Evolutionary conservation across 169 alveolate genomes (phyloP).

Genomic region (Fabrea salina): DNA sequence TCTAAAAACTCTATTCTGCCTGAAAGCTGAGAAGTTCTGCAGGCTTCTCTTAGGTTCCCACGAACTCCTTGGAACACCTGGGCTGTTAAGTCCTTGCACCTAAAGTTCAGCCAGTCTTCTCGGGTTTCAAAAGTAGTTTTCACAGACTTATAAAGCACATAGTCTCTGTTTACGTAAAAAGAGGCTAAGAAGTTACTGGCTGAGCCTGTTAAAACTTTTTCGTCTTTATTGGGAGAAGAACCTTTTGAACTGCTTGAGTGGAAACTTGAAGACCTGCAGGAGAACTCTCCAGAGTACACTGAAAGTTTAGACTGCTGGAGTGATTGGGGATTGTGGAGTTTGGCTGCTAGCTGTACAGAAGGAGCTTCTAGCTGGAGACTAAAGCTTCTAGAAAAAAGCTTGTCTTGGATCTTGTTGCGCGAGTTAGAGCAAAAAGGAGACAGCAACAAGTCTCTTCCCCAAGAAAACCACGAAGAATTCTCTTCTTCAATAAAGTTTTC

Average conservation of each 20-base stretch:
- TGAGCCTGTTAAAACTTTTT: neutral
- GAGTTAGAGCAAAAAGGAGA: neutral
- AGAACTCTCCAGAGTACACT: neutral
- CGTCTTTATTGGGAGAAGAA: neutral
- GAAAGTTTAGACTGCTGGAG: neutral
- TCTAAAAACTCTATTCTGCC: neutral
- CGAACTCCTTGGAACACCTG: neutral
- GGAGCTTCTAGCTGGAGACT: neutral
- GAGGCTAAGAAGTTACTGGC: neutral
- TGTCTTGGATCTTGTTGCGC: neutral
- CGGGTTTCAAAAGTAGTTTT: neutral
- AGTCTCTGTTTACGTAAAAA: neutral
- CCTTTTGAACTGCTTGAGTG: neutral
- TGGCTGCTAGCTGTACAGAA: neutral
- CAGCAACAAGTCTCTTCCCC: constrained; percentile 1
- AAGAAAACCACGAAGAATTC: neutral
- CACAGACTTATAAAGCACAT: neutral
- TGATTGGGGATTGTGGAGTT: neutral
- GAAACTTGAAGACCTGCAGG: neutral
- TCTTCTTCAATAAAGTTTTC: neutral
- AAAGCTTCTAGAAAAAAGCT: neutral
- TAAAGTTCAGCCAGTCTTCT: neutral
- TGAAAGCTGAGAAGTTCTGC: neutral
- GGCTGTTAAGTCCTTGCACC: neutral
- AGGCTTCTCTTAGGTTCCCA: neutral